phyloP scores from a whole-genome alignment of 148 eudicot genomes.

The Camellia lanceoleosa region DNA sequence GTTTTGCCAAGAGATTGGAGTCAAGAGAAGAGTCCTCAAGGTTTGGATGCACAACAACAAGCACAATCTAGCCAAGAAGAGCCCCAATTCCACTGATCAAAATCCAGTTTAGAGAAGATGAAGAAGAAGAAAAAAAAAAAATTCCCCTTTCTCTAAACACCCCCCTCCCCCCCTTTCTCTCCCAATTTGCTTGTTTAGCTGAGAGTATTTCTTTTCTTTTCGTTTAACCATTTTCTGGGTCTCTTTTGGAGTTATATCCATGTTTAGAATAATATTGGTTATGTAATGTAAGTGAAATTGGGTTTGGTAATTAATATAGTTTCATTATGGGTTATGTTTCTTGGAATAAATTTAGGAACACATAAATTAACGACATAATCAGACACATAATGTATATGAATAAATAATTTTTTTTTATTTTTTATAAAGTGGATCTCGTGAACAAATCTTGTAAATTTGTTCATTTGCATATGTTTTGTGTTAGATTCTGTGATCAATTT shows the following conservation, averaged over 20 bases:
- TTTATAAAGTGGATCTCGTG: not conserved
- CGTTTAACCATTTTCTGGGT: conserved; percentile 11
- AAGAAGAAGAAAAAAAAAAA: not conserved
- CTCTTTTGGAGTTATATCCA: conserved; percentile 11
- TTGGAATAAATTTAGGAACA: no score
- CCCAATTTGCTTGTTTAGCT: no score
- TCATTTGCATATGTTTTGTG: no score
- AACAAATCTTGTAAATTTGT: no score
- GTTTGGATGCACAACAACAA: conserved; percentile 85
- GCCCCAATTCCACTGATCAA: conserved; percentile 4
- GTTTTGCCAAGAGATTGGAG: conserved; percentile 66
- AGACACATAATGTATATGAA: no score
- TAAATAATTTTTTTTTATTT: not conserved
- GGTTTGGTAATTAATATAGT: conserved; percentile 1
- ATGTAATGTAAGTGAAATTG: conserved; percentile 7
- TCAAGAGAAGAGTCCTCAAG: conserved; percentile 61
- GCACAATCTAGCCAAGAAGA: conserved; percentile 60
- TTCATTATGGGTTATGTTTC: not conserved
- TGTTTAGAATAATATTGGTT: conserved; percentile 16
- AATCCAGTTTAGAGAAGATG: conserved; percentile 9
- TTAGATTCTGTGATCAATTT: not conserved
- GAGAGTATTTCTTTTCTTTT: not conserved
- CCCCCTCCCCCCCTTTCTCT: no score
- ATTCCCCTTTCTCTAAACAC: no score
- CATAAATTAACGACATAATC: no score